Conservation (phyloP, 2,329 filamentous ascomycete species). For the Arthrinium phaeospermum region DNA sequence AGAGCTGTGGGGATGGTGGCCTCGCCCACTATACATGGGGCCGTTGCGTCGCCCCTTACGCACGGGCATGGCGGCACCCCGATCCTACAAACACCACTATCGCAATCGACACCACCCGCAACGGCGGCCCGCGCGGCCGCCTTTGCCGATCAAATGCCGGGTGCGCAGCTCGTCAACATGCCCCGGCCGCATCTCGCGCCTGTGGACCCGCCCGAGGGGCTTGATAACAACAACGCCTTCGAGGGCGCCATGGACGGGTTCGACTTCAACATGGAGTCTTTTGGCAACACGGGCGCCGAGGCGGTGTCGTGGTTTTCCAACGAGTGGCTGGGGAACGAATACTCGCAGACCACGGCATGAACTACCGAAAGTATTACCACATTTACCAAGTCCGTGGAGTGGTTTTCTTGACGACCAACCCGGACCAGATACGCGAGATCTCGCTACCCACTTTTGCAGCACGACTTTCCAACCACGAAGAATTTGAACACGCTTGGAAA, state of each 20-base stretch:
- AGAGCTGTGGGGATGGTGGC: slow-evolving; percentile 29
- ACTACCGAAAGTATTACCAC: background rate
- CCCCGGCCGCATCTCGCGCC: slow-evolving; percentile 38
- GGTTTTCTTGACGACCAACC: background rate
- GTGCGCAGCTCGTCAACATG: slow-evolving; percentile 34
- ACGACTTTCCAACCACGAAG: background rate
- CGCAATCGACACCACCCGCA: slow-evolving; percentile 28
- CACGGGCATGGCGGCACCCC: slow-evolving; percentile 32
- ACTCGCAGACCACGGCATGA: slow-evolving; percentile 12
- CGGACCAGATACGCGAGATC: background rate
- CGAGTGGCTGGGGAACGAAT: slow-evolving; percentile 15
- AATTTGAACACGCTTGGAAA: background rate
- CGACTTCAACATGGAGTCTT: slow-evolving; percentile 51
- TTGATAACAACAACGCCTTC: slow-evolving; percentile 57
- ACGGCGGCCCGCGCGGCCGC: slow-evolving; percentile 30
- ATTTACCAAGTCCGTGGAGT: background rate
- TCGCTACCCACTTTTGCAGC: background rate
- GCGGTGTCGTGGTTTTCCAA: slow-evolving; percentile 40
- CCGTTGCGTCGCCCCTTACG: slow-evolving; percentile 1
- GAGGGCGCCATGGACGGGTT: slow-evolving; percentile 54
- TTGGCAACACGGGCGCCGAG: slow-evolving; percentile 44
- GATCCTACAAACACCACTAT: slow-evolving; percentile 27
- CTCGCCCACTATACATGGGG: slow-evolving; percentile 31
- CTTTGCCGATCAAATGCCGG: slow-evolving; percentile 30
- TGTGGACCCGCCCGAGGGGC: slow-evolving; percentile 41